phyloP scores from a whole-genome alignment of 768 basidiomycete genomes.

The Phaffia tasmanica region DNA sequence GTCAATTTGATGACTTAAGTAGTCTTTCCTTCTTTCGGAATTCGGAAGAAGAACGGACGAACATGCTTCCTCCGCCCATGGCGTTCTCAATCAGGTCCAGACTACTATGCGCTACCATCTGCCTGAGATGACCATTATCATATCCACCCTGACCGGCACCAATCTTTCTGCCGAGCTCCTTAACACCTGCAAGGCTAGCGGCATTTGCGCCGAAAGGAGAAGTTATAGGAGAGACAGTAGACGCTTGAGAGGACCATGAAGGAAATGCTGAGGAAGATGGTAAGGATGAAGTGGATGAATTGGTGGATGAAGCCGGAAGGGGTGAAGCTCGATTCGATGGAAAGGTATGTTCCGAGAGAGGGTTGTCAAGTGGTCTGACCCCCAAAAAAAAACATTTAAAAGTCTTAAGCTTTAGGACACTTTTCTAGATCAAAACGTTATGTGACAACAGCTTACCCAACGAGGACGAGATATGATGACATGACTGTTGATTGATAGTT shows the following conservation, averaged over 20 bases:
- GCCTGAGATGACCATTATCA: constrained; percentile 71
- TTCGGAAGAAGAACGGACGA: constrained; percentile 22
- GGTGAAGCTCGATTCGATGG: constrained; percentile 33
- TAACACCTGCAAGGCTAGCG: constrained; percentile 25
- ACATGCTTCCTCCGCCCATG: constrained; percentile 41
- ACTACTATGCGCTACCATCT: constrained; percentile 97
- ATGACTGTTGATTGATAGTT: constrained; percentile 24
- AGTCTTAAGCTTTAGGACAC: background rate
- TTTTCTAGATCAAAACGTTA: background rate
- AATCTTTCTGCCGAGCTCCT: constrained; percentile 48
- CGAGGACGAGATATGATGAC: constrained; percentile 42
- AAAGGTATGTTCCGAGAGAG: constrained; percentile 40
- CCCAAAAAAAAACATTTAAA: background rate
- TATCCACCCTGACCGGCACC: constrained; percentile 72
- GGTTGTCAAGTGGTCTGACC: constrained; percentile 39
- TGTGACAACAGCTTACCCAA: constrained; percentile 28
- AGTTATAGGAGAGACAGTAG: constrained; percentile 25
- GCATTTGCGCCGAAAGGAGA: constrained; percentile 27
- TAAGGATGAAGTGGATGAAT: constrained; percentile 25
- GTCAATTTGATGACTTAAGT: constrained; percentile 64
- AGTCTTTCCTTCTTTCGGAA: constrained; percentile 46
- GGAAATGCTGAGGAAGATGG: constrained; percentile 25
- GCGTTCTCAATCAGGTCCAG: constrained; percentile 90
- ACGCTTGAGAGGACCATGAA: constrained; percentile 19
- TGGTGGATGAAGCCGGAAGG: constrained; percentile 28